phyloP scores from a whole-genome alignment of 768 basidiomycete genomes.

The Termitomyces sp. region DNA sequence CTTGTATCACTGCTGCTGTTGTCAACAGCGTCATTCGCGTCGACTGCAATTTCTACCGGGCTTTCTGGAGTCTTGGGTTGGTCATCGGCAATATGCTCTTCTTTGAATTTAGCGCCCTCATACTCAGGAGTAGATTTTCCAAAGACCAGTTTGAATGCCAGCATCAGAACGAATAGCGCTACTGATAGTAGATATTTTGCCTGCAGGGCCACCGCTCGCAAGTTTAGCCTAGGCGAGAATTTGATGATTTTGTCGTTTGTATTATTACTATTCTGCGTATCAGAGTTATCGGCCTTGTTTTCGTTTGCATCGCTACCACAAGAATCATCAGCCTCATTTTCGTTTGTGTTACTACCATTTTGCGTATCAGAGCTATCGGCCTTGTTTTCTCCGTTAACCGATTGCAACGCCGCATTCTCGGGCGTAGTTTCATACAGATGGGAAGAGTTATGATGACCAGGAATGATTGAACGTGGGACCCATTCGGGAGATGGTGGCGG shows the following conservation, averaged over 20 bases:
- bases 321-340: too few relatives aligned
- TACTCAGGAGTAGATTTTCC: not conserved
- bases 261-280: not conserved
- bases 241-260: not conserved
- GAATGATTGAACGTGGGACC: constrained; percentile 7
- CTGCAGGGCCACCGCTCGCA: not conserved
- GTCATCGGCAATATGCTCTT: not conserved
- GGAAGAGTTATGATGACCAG: not conserved
- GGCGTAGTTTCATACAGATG: not conserved
- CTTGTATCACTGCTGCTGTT: too few relatives aligned
- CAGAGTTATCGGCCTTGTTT: not conserved
- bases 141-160: constrained; percentile 7
- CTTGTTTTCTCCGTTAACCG: not conserved
- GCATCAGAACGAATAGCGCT: not conserved
- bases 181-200: not conserved
- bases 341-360: not conserved
- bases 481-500: constrained; percentile 35
- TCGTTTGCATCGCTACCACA: too few relatives aligned
- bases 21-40: not conserved
- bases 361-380: not conserved
- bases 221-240: not conserved
- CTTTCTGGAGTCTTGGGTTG: not conserved
- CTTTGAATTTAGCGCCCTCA: not conserved
- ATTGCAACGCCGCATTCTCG: not conserved
- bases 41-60: not conserved